Conservation (phyloP, 2,329 filamentous ascomycete species). For the Cryphonectria japonica region DNA sequence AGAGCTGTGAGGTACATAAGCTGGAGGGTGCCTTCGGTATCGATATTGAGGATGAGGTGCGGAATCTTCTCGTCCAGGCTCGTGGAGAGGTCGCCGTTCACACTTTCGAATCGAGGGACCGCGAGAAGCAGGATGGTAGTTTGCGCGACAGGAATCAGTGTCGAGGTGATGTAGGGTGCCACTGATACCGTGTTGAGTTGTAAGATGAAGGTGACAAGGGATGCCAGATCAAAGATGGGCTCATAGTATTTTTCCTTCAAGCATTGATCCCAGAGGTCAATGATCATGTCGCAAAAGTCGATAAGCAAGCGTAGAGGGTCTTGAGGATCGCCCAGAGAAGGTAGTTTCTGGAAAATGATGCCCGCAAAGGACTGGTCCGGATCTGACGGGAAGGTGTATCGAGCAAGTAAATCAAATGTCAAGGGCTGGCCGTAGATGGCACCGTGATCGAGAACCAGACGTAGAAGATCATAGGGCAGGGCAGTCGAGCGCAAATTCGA, state of each 20-base stretch:
- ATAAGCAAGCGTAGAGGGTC: constrained; percentile 61
- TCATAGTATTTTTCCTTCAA: constrained; percentile 64
- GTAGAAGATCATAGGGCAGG: constrained; percentile 44
- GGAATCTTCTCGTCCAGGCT: constrained; percentile 46
- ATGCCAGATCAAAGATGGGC: constrained; percentile 68
- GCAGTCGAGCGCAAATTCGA: constrained; percentile 31
- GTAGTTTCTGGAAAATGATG: constrained; percentile 69
- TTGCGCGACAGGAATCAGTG: constrained; percentile 59
- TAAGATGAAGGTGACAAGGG: constrained; percentile 66
- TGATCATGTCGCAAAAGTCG: constrained; percentile 65
- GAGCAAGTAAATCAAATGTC: constrained; percentile 69
- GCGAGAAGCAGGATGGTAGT: constrained; percentile 64
- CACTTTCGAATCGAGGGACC: constrained; percentile 56
- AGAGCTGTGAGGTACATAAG: constrained; percentile 67
- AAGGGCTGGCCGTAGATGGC: constrained; percentile 58
- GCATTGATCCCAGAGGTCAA: constrained; percentile 71
- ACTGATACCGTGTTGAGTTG: constrained; percentile 63
- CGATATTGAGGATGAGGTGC: constrained; percentile 58
- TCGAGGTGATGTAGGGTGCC: constrained; percentile 61
- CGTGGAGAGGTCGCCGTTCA: constrained; percentile 51
- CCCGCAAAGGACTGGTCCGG: constrained; percentile 65
- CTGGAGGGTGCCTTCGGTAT: constrained; percentile 65
- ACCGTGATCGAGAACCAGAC: constrained; percentile 67
- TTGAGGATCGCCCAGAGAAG: constrained; percentile 54
- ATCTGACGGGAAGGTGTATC: constrained; percentile 68